Base-by-base conservation (phyloP, 2,329 filamentous ascomycete species). In the Truncatella angustata region DNA sequence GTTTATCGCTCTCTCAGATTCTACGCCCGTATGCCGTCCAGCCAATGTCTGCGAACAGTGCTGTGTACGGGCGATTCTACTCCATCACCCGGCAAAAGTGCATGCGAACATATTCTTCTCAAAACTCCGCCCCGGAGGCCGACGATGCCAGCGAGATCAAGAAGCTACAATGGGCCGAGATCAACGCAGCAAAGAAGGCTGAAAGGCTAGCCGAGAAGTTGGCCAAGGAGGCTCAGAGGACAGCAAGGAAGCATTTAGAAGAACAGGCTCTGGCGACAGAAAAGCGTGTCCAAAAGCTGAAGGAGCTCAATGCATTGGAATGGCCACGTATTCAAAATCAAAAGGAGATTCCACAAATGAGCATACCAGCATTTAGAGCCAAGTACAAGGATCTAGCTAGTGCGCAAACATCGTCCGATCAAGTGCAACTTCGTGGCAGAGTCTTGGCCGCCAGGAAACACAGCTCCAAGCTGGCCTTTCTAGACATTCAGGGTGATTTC, bases 381-480 rank as follows among this genome's bases (percentile, higher is more conserved):
- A 72, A 63, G 54, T 73, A 69, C 49, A 54, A 58, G 34, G 42
- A 61, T 50, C 56, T 58, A 46, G 45, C 49, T n/a, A 16, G 18
- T 14, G 10, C 12, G 16, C 55, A 56, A 4, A 58, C 61, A 36
- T 52, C 54, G 30, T 51, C 59, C 4, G 60, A 66, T 24, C 63
- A 69, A 45, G 58, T 68, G 48, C 60, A 65, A 23, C 63, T 69
- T 2, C 56, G 69, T 37, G 65, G 66, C 20, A 60, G 64, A 26
- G 51, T 68, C 59, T 62, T 63, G 66, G 58, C 61, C 36, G 39
- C 63, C 24, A 63, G 63, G 49, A 62, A 59, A 10, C 51, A 56
- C 20, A 86, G 92, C 59, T 86, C 83, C 60, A 90, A 88, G 70
- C 84, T 99, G 60, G 77, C 91, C 57, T 99, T 99, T 69, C 69